These are phyloP conservation scores for Termitomyces sp. DNA, from an alignment of 768 basidiomycete genomes.

Conservation along the genomic window DNA sequence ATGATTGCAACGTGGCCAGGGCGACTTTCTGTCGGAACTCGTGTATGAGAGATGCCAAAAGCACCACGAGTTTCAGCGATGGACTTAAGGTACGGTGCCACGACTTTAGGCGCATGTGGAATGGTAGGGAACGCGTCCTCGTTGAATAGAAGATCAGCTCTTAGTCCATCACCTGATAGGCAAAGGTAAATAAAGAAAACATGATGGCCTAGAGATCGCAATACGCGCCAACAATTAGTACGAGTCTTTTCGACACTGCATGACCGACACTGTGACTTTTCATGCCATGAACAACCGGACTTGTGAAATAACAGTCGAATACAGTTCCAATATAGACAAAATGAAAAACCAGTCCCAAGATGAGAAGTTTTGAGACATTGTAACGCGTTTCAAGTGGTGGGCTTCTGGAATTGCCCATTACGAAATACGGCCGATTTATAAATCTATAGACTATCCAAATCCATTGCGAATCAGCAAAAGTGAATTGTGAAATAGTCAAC, in stretches of 20 bases:
- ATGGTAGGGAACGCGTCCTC: slow-evolving; percentile 53
- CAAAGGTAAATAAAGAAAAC: background rate
- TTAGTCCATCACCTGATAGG: slow-evolving; percentile 66
- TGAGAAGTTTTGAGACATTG: slow-evolving; percentile 41
- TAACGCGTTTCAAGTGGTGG: slow-evolving; percentile 17
- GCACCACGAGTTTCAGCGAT: slow-evolving; percentile 64
- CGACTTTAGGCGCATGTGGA: slow-evolving; percentile 44
- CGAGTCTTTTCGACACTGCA: slow-evolving; percentile 64
- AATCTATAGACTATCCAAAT: background rate
- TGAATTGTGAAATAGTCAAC: background rate
- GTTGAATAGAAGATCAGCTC: slow-evolving; percentile 74
- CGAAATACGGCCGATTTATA: background rate
- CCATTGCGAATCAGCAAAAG: background rate
- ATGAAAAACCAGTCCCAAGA: slow-evolving; percentile 72
- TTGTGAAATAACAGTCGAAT: slow-evolving; percentile 88
- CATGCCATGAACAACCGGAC: slow-evolving; percentile 80
- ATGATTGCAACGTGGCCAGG: slow-evolving; percentile 90
- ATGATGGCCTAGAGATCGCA: background rate
- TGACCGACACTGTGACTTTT: slow-evolving; percentile 37
- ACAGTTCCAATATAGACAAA: slow-evolving; percentile 63
- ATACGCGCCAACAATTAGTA: slow-evolving; percentile 68
- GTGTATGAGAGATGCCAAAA: slow-evolving; percentile 81
- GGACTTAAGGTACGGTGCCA: slow-evolving; percentile 70
- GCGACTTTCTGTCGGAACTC: slow-evolving; percentile 82
- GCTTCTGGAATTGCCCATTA: slow-evolving; percentile 6